A percentile compares a stretch with the other conserved stretches of the same genome.
phyloP scores from a whole-genome alignment of 306 rosid species.

The Pyrus pyrifolia region DNA sequence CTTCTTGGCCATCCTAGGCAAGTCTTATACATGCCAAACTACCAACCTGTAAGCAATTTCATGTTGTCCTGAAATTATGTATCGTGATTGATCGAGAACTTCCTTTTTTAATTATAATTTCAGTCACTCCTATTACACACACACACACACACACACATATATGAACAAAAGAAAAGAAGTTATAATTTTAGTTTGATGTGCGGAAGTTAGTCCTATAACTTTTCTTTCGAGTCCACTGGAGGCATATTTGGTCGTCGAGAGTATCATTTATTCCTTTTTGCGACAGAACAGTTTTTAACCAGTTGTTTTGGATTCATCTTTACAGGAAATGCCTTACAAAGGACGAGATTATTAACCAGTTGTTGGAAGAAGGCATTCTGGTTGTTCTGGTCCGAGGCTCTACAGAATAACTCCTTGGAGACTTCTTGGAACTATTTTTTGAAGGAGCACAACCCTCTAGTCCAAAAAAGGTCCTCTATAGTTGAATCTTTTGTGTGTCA shows the following conservation, averaged over 20 bases:
- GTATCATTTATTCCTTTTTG: neutral
- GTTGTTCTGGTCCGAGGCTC: conserved; percentile 2
- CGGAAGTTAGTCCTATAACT: neutral
- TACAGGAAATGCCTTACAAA: conserved; percentile 77
- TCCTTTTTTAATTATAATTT: neutral
- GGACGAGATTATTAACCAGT: conserved; percentile 64
- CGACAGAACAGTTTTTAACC: neutral
- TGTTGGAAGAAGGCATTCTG: conserved; percentile 17
- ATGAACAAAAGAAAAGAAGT: neutral
- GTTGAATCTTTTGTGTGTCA: conserved; percentile 14
- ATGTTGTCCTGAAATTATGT: neutral
- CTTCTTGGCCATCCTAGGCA: conserved; percentile 78
- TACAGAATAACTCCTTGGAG: conserved; percentile 16
- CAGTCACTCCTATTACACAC: neutral
- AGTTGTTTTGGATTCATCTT: neutral
- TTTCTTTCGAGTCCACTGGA: neutral
- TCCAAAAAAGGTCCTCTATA: neutral
- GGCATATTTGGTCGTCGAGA: neutral
- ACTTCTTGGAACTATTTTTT: conserved; percentile 1
- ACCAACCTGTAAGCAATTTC: conserved; percentile 70
- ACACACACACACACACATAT: too few relatives aligned
- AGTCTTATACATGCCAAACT: conserved; percentile 63
- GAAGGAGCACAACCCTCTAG: conserved; percentile 12
- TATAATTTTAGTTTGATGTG: neutral
- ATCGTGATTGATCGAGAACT: neutral